Percentiles rank a stretch among this genome's conserved stretches.
Evolutionary conservation across 2,329 filamentous ascomycete species (phyloP).

Genomic region (Xylariaceae sp.): DNA sequence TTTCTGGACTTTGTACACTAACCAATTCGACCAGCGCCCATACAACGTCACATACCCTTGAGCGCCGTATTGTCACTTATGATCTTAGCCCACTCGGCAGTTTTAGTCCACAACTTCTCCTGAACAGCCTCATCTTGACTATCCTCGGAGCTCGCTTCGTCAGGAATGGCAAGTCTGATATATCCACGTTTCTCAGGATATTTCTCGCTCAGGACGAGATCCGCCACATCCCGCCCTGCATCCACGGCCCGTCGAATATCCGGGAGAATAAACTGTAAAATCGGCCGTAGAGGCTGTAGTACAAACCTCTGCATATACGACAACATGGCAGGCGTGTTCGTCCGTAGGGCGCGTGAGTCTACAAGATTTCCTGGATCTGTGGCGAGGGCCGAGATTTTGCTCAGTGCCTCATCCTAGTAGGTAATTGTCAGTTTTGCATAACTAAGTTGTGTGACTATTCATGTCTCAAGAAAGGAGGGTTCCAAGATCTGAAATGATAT

Average conservation of each 20-base stretch:
- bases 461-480: too few species aligned
- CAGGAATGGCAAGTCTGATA: slow-evolving; percentile 17
- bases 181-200: slow-evolving; percentile 32
- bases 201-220: slow-evolving; percentile 20
- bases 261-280: slow-evolving; percentile 30
- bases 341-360: slow-evolving; percentile 35
- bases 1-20: too few species aligned
- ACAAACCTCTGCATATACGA: slow-evolving; percentile 25
- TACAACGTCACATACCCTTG: slow-evolving; percentile 4
- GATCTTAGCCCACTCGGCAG: slow-evolving; percentile 22
- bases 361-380: slow-evolving; percentile 30
- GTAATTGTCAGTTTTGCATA: too few species aligned
- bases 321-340: slow-evolving; percentile 29
- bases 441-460: too few species aligned
- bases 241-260: slow-evolving; percentile 28
- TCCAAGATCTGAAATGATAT: not conserved
- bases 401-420: slow-evolving; percentile 22
- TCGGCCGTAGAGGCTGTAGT: slow-evolving; percentile 20
- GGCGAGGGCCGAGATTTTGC: slow-evolving; percentile 26
- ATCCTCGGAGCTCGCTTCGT: slow-evolving; percentile 16
- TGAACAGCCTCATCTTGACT: slow-evolving; percentile 21
- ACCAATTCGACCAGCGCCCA: not conserved
- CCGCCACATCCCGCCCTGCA: slow-evolving; percentile 24
- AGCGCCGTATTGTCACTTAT: slow-evolving; percentile 16
- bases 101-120: slow-evolving; percentile 23